Base-by-base conservation (phyloP, 2,329 filamentous ascomycete species). In the Ophiostoma tasmaniense region DNA sequence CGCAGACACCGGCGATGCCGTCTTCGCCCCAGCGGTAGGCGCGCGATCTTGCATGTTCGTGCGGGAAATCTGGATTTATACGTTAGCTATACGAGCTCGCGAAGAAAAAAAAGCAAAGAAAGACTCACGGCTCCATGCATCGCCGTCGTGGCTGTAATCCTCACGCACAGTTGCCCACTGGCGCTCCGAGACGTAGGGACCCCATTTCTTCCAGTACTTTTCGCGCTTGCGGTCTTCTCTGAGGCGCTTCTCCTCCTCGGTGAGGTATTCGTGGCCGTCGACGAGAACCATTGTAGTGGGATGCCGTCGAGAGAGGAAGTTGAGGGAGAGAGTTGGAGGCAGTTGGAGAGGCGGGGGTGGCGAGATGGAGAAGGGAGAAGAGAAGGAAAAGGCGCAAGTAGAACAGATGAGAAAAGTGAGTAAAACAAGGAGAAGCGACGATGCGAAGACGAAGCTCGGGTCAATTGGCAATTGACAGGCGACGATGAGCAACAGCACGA, bases 201-300 rank as follows among this genome's bases (percentile, higher is more conserved):
- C 94, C 93, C 93, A 97, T 87, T 90, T 92, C 87, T 98, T 98
- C 94, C 94, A 98, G 82, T 98, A 98, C 79, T 92, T 94, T 73
- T 81, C 86, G 72, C 89, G 89, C 73, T 94, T 87, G 70, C 89
- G 87, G 79, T 98, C 94, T 76, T 97, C 88, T 76, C 90, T 90
- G 74, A 98, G 85, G 66, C 95, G 90, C 79, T 90, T 90, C 83
- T 98, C 94, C 81, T 98, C 94, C 79, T 91, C 89, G 71, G 90
- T 93, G 77, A 94, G 85, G 79, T 92, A 93, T 77, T 95, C 91
- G 80, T 95, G 88, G 76, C 90, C 88, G 79, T 96, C 92, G 77
- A 95, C 89, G 76, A 96, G 85, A 77, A 97, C 93, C 94, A 98
- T 98, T 70, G 73, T 79, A 65, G 39, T 33, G 62, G 25, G 55